These are phyloP conservation scores for Poterioochromonas sp. DNA, from an alignment of 352 stramenopile species.

Conservation along the genomic window DNA sequence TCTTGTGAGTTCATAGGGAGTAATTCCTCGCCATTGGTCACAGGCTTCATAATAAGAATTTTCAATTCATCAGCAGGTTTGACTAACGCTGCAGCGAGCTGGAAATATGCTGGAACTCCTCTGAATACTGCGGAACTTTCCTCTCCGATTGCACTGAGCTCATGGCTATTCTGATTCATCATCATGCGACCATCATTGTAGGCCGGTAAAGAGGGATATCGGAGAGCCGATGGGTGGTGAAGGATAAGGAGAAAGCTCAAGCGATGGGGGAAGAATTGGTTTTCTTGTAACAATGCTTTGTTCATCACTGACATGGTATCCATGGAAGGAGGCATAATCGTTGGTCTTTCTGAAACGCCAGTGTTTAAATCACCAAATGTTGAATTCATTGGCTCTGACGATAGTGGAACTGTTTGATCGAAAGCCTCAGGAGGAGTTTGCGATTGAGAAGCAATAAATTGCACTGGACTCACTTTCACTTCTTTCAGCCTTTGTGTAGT, in stretches of 20 bases:
- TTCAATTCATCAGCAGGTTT: neutral
- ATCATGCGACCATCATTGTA: too few species aligned
- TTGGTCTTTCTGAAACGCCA: neutral
- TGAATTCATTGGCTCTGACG: neutral
- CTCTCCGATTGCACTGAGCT: too few species aligned
- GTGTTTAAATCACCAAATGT: neutral
- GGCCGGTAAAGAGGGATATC: too few species aligned
- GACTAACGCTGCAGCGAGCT: neutral
- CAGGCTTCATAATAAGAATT: neutral
- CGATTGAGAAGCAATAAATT: neutral
- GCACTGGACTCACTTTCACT: neutral
- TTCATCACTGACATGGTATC: neutral
- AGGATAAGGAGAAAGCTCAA: too few species aligned
- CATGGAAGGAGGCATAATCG: neutral
- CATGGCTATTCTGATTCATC: too few species aligned
- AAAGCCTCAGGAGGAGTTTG: neutral
- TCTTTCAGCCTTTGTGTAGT: neutral
- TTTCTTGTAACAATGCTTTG: too few species aligned
- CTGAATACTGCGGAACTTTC: too few species aligned
- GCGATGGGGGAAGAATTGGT: too few species aligned
- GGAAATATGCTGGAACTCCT: too few species aligned
- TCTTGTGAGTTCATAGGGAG: neutral
- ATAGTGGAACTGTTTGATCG: neutral
- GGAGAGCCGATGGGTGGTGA: too few species aligned
- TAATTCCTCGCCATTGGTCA: neutral